Evolutionary conservation across 2,329 filamentous ascomycete species (phyloP), one percentile per base, ranked within the genome.

Genomic region (Pezicula rhizophila): DNA sequence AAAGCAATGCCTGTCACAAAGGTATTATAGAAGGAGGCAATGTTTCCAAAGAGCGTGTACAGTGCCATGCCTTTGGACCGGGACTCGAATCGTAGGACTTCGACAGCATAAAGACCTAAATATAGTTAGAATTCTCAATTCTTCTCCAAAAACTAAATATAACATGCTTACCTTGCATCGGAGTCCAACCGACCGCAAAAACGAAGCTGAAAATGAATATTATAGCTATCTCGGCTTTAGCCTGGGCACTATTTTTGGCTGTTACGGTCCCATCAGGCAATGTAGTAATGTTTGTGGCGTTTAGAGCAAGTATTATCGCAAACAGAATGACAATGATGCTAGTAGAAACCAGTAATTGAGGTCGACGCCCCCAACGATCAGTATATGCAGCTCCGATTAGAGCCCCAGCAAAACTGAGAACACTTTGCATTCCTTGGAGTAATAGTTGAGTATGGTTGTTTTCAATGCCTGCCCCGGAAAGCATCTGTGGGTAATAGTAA

Each of bases 41-140:
- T 62, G 44, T 73, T 72, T 47, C 70, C 67, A 58, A 66, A 70
- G 52, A 73, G 66, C 45, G 71, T 72, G 51, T 71, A 72, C 55
- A 72, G 67, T 4, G 68, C 71, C 70, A 73, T 73, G 3, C 71
- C 71, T 53, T 74, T 74, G 1, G 70, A 70, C 4, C 71, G 60
- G 2, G 62, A 66, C 50, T 73, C 69, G 49, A 70, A 73, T 2
- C 66, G 63, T 17, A 74, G 60, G 49, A 69, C 70, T 52, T 74
- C 71, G 14, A 73, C 70, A 0, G 69, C 67, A 56, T 74, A 74
- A 11, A 74, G 54, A 15, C 68, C 67, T 52, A 70, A 68, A 28
- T 73, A 55, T 3, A 70, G 69, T 11, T 67, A 70, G 5, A 4
- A 31, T 10, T 31, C 5, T 66, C 65, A 47, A 70, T 70, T 39